These are phyloP conservation scores for Solanum chiquidenum DNA, from an alignment of 257 asterid species.

Conservation along the genomic window DNA sequence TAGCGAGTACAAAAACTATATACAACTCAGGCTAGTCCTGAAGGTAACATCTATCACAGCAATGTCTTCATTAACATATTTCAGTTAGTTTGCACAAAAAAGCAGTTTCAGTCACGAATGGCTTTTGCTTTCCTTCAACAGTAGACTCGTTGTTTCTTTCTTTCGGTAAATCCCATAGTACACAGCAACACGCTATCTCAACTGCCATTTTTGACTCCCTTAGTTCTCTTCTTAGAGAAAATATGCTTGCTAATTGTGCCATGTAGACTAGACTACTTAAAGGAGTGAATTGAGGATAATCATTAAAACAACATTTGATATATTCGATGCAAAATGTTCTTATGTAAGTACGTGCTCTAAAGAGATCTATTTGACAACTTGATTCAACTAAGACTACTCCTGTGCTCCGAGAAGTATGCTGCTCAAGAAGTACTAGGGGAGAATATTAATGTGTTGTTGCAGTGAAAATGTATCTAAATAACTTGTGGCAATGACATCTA, in stretches of 20 bases:
- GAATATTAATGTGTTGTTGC: too few relatives aligned
- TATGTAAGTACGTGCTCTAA: not conserved
- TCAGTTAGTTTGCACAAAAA: not conserved
- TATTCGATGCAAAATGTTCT: not conserved
- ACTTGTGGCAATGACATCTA: conserved; percentile 75
- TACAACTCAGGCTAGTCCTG: not conserved
- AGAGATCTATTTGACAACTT: not conserved
- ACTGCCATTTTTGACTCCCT: not conserved
- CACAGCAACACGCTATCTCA: too few relatives aligned
- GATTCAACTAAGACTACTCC: not conserved
- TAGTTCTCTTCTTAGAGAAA: not conserved
- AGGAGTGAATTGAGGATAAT: not conserved
- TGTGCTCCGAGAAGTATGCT: too few relatives aligned
- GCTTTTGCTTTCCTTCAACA: not conserved
- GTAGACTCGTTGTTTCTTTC: too few relatives aligned
- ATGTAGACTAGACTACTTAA: not conserved
- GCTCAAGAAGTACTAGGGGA: too few relatives aligned
- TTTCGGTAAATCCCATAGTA: too few relatives aligned
- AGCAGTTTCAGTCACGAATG: not conserved
- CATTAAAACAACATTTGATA: not conserved
- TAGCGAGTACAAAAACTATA: not conserved
- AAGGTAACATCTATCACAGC: not conserved
- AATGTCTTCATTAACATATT: not conserved
- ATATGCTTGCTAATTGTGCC: not conserved
- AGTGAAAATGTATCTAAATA: conserved; percentile 45